A percentile compares a stretch with the other conserved stretches of the same genome.
phyloP scores from a whole-genome alignment of 805 yeast species.

The Yamadazyma endophytica region DNA sequence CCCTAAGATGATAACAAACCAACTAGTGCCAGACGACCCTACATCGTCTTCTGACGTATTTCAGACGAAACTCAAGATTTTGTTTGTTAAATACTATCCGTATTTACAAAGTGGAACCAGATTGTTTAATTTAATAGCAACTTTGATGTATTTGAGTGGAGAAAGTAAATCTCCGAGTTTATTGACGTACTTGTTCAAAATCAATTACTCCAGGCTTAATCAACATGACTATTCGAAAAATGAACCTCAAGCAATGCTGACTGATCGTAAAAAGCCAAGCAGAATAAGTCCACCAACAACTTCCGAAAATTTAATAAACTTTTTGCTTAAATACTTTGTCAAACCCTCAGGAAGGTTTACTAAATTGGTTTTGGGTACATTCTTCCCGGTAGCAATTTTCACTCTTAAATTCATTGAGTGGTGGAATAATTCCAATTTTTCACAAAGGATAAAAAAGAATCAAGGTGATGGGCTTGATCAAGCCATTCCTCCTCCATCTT shows the following conservation, averaged over 20 bases:
- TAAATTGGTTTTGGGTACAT: conserved; percentile 39
- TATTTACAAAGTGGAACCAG: conserved; percentile 43
- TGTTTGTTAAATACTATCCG: conserved; percentile 64
- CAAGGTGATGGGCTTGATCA: conserved; percentile 43
- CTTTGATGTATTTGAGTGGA: conserved; percentile 66
- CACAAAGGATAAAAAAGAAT: conserved; percentile 50
- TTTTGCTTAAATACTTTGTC: conserved; percentile 18
- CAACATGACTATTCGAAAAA: conserved; percentile 44
- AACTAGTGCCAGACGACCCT: conserved; percentile 20
- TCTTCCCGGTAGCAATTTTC: conserved; percentile 81
- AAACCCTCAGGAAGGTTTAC: conserved; percentile 28
- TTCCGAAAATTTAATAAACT: conserved; percentile 27
- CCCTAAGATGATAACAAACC: conserved; percentile 55
- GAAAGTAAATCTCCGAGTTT: conserved; percentile 58
- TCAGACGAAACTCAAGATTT: conserved; percentile 25
- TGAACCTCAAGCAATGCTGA: conserved; percentile 12
- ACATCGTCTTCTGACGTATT: conserved; percentile 19
- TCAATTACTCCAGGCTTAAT: conserved; percentile 62
- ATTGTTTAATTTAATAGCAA: conserved; percentile 50
- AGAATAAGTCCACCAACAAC: conserved; percentile 40
- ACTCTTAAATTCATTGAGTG: conserved; percentile 82
- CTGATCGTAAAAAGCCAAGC: conserved; percentile 13
- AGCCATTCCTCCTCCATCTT: conserved; percentile 44
- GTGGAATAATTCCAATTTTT: conserved; percentile 82
- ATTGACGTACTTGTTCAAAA: conserved; percentile 55